phyloP scores from a whole-genome alignment of 2,329 filamentous ascomycete genomes.

The Malbranchea cinnamomea region DNA sequence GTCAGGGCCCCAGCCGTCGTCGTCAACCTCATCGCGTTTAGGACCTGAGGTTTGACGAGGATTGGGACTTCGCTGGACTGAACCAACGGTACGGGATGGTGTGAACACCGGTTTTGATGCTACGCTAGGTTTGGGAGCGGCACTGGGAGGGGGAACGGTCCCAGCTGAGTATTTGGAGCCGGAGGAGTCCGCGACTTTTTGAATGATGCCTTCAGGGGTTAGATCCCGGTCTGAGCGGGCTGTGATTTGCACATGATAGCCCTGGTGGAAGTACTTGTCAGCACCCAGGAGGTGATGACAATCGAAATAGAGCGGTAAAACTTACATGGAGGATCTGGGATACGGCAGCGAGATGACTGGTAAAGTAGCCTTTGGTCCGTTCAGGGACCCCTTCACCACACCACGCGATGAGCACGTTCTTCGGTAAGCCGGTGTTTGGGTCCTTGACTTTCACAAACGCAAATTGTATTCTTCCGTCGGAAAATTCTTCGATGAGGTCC shows the following conservation, averaged over 20 bases:
- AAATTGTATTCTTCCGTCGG: constrained; percentile 90
- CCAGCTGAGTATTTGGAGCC: constrained; percentile 82
- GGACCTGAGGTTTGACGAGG: constrained; percentile 36
- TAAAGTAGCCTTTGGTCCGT: constrained; percentile 96
- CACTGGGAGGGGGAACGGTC: constrained; percentile 38
- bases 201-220: constrained; percentile 71
- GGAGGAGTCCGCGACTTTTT: constrained; percentile 88
- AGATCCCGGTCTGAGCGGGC: constrained; percentile 84
- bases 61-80: constrained; percentile 54
- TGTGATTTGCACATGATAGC: constrained; percentile 95
- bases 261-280: constrained; percentile 29
- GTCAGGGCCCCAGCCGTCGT: constrained; percentile 89
- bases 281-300: not conserved
- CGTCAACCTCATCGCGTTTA: constrained; percentile 47
- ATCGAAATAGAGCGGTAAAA: not conserved
- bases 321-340: constrained; percentile 73
- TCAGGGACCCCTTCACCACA: constrained; percentile 98
- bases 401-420: constrained; percentile 88
- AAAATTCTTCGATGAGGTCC: constrained; percentile 90
- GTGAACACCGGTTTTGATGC: constrained; percentile 87
- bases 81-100: constrained; percentile 48
- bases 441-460: constrained; percentile 95
- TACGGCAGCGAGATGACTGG: constrained; percentile 78
- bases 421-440: constrained; percentile 75
- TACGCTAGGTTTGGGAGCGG: constrained; percentile 45